A percentile compares a stretch with the other conserved stretches of the same genome.
phyloP scores from a whole-genome alignment of 2,329 filamentous ascomycete species.

The Monilinia polystroma region DNA sequence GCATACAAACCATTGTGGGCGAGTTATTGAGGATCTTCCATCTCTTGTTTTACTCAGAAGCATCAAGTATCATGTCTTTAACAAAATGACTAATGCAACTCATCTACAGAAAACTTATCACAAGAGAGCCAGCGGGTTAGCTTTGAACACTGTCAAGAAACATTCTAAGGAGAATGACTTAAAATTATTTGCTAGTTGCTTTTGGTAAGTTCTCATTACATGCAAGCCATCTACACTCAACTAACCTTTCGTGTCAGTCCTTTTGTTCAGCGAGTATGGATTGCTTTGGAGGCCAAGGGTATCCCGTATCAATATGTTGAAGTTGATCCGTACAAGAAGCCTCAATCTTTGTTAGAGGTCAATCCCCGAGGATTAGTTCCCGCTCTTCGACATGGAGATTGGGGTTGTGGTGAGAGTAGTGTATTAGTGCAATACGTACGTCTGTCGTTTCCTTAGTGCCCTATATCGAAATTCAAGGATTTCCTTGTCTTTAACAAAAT shows the following conservation, averaged over 20 bases:
- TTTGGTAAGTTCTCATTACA: conserved; percentile 59
- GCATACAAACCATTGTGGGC: background rate
- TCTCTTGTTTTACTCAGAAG: background rate
- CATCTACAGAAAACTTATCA: conserved; percentile 66
- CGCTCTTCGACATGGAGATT: conserved; percentile 73
- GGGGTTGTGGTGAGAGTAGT: conserved; percentile 78
- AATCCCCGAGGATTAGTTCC: conserved; percentile 77
- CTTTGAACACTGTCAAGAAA: conserved; percentile 65
- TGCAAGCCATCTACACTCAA: conserved; percentile 4
- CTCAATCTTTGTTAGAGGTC: conserved; percentile 67
- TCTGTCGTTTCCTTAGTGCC: conserved; percentile 19
- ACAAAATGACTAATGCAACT: conserved; percentile 44
- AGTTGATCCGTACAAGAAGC: conserved; percentile 76
- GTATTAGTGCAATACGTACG: conserved; percentile 82
- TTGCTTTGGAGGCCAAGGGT: conserved; percentile 76
- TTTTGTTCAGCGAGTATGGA: conserved; percentile 87
- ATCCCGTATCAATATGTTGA: conserved; percentile 84
- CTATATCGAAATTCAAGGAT: background rate
- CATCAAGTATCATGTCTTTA: conserved; percentile 41
- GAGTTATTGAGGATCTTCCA: background rate
- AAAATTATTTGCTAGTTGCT: conserved; percentile 79
- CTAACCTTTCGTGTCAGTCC: conserved; percentile 48
- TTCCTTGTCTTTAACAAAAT: background rate
- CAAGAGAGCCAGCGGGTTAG: conserved; percentile 70
- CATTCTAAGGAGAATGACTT: conserved; percentile 69